Evolutionary conservation across 2,329 filamentous ascomycete species (phyloP), one percentile per base, ranked within the genome.

Genomic region (Colletotrichum brevisporum): DNA sequence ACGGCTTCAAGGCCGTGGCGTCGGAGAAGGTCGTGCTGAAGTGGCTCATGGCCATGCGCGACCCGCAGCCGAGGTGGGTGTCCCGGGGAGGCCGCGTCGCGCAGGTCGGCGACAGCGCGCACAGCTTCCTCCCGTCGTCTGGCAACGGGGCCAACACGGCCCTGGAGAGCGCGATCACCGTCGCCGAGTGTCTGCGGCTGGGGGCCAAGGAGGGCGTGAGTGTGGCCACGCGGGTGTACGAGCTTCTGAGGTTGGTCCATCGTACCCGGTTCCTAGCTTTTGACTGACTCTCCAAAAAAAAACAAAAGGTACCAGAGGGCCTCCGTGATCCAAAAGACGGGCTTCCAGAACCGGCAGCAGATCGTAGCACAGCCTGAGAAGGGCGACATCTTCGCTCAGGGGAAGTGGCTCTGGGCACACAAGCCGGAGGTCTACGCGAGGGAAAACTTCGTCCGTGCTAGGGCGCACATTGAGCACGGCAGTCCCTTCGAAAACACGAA

Each of bases 21-120:
- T 8, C 31, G 2, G 47, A 51, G 3, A 53, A 45, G 0, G 8
- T 9, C 2, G 21, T 53, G 4, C 51, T 71, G 6, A 48, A 70
- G 45, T 73, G 70, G 68, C 61, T 61, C 24, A 41, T 73, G 21
- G 43, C 64, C 4, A 66, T 58, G 63, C 69, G 72, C 16, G 51
- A 73, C 36, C 59, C 67, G 1, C 71, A 61, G 10, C 60, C 56
- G 2, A 52, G 65, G 24, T 73, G 72, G 72, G 61, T 63, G 2
- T 72, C 70, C 2, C 39, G 41, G 2, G 55, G 50, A 10, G 72
- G 70, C 6, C 62, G 71, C 6, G 63, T 75, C 18, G 54, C 74
- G 3, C 71, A 74, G 43, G 24, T 74, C 2, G 74, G 73, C 2
- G 74, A 75, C 56, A 55, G 57, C 6, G 73, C 74, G 6, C 74